These are phyloP conservation scores for Alopecurus myosuroides DNA, from an alignment of 176 grass and related monocot genomes.

Conservation along the genomic window DNA sequence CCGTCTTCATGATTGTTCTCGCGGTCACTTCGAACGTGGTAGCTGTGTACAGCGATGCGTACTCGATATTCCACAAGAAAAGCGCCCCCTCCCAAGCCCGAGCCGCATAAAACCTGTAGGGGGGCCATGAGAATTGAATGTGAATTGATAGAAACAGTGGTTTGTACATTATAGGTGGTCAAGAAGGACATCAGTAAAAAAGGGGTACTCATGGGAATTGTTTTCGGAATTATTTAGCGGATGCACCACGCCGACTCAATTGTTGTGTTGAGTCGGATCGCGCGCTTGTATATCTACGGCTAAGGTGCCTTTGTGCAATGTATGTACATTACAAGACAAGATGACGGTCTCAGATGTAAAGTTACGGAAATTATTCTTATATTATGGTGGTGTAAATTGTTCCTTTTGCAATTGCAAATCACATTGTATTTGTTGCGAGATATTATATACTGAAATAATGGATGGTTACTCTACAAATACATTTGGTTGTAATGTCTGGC, in stretches of 20 bases:
- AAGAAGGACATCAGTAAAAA: conserved; percentile 4
- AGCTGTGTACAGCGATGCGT: conserved; percentile 88
- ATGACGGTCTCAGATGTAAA: background rate
- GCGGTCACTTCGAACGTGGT: conserved; percentile 75
- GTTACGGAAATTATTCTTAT: background rate
- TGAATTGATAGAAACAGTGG: background rate
- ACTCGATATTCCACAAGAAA: conserved; percentile 58
- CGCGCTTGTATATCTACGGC: conserved; percentile 6
- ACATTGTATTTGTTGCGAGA: too few relatives aligned
- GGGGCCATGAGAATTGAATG: background rate
- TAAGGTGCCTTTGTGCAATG: background rate
- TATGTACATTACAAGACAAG: background rate
- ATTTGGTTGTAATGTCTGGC: background rate
- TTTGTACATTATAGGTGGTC: conserved; percentile 15
- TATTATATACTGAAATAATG: background rate
- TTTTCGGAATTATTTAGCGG: background rate
- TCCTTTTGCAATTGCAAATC: background rate
- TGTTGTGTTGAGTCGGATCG: conserved; percentile 8
- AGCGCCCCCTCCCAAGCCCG: background rate
- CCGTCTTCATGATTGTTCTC: conserved; percentile 81
- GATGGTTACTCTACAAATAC: background rate
- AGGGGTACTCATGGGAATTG: background rate
- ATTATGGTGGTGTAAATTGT: background rate
- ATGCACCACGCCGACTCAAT: background rate
- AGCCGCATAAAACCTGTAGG: background rate